Base-by-base conservation (phyloP, 1,284 basidiomycete genomes). In the Cutaneotrichosporon sp. region DNA sequence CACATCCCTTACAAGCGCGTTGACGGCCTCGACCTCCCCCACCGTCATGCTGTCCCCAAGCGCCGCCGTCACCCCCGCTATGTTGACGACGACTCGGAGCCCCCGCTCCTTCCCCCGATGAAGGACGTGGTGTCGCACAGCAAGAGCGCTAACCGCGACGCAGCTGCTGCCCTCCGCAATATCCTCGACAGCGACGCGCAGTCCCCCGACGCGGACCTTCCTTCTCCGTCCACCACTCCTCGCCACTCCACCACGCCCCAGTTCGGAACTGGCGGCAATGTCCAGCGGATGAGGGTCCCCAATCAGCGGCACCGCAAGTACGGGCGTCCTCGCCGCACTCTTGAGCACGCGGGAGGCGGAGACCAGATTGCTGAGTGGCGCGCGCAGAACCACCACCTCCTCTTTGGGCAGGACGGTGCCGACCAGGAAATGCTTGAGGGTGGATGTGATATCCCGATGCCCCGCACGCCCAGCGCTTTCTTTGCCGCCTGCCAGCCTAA, bases 401-500 rank as follows among this genome's bases (percentile, higher is more conserved):
- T 51, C 26, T 26, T 46, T 2, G 50, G 37, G 16, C 50, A 45
- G 34, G 22, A 25, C 20, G 37, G 38, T 9, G 27, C 41, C 14
- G 17, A 43, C 26, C 4, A 17, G 17, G 16, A 24, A 11, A 17
- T 5, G 17, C 42, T 20, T 4, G 32, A 38, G 17, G 42, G 26
- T 10, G 42, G 26, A 33, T 52, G 19, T 42, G 49, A 31, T 48
- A 60, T 51, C 34, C 49, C 49, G 5, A 48, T 25, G 44, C 59
- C 43, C 52, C 56, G 33, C 46, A 61, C 11, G 17, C 19, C 46
- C 41, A 10, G 14, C 38, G 38, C 47, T n/a, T n/a, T n/a, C n/a
- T n/a, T n/a, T n/a, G n/a, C 45, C 24, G 29, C 32, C 38, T 52
- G n/a, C 19, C 38, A 52, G 29, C 50, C 64, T 2, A 60, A 64